Conservation (phyloP, 2,329 filamentous ascomycete species). For the Penicillium fuscoglaucum region DNA sequence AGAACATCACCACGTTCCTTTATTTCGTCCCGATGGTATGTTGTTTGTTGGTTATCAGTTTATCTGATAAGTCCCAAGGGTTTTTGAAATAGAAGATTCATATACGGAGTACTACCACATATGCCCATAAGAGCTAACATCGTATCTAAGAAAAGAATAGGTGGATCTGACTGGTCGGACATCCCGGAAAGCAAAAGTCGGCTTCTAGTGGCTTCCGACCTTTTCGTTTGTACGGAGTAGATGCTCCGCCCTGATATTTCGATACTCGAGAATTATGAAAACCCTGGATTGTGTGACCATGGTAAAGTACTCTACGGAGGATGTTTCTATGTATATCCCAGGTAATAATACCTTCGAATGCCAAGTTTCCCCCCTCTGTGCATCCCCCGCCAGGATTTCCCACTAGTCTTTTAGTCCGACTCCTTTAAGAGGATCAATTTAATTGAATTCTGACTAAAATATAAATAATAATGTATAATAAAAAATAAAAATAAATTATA, state of each 20-base stretch:
- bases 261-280: constrained; percentile 5
- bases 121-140: too few relatives aligned
- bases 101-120: too few relatives aligned
- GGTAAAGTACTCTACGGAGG: background rate
- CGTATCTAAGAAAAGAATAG: background rate
- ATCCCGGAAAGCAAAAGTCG: constrained; percentile 16
- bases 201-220: constrained; percentile 13
- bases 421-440: background rate
- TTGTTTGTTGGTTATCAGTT: background rate
- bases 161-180: constrained; percentile 19
- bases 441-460: background rate
- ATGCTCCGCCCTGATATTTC: background rate
- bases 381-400: constrained; percentile 32
- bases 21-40: background rate
- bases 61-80: background rate
- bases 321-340: too few relatives aligned
- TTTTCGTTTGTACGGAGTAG: background rate
- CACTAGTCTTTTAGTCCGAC: constrained; percentile 21
- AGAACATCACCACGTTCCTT: constrained; percentile 8
- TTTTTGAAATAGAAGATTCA: background rate
- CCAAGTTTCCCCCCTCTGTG: constrained; percentile 20
- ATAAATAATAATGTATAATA: constrained; percentile 9
- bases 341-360: constrained; percentile 4
- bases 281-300: constrained; percentile 19
- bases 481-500: background rate